Base-by-base conservation (phyloP, 2,329 filamentous ascomycete species). In the Aurifilum marmelostoma region DNA sequence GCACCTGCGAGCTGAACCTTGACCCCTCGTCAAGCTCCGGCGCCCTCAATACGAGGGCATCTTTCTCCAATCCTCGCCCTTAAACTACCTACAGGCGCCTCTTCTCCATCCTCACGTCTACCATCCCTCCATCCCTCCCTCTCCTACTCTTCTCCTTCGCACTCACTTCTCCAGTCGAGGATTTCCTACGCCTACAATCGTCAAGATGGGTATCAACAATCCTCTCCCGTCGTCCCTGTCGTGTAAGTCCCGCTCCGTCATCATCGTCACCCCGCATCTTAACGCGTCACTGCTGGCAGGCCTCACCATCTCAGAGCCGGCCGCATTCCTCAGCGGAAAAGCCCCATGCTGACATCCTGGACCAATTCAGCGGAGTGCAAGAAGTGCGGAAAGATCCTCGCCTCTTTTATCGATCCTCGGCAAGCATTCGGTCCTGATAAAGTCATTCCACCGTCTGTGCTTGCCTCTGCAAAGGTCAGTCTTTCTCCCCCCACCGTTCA, bases 341-440 rank as follows among this genome's bases (percentile, higher is more conserved):
- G 6, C 2, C 16, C 1, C 21, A 47, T n/a, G 16, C 41, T 21
- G 41, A 34, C 21, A 60, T 14, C 68, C 64, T 72, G 58, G 72
- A 66, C 14, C 14, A 74, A 39, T 52, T 29, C 80, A 97, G 95
- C 93, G 84, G 96, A 99, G 84, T 98, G 96, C 83, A 96, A 92
- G 81, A 99, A 99, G 83, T 96, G 94, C 78, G 92, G 92, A 78
- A 97, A 97, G 85, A 98, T 98, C 76, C 88, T 99, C 74, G 88
- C 92, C 60, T 97, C 94, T 16, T 99, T 99, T 79, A 88, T 98
- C 78, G 96, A 98, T 78, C 96, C 96, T 27, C 88, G 90, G 77
- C 95, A 98, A 83, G 84, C 95, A 27, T 97, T 98, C 79, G 94
- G 95, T 7, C 95, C 96, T 67, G 96, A 98, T 81, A 98, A 98